phyloP scores from a whole-genome alignment of 83 land plant species.

The Picea mariana region DNA sequence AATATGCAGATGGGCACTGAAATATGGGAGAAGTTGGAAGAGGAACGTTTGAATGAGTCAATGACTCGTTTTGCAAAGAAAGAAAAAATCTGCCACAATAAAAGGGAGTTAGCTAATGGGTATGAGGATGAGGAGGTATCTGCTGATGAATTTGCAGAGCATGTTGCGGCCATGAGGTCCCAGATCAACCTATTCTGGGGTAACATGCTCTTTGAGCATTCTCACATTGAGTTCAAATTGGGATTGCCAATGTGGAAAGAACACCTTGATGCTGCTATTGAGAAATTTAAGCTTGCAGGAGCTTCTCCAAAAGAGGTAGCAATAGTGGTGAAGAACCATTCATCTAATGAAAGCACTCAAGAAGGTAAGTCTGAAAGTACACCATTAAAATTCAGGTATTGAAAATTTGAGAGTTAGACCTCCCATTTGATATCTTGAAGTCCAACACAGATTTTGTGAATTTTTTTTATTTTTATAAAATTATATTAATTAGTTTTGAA shows the following conservation, averaged over 20 bases:
- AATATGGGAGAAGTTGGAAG: conserved; percentile 70
- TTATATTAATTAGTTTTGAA: background rate
- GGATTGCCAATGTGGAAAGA: conserved; percentile 58
- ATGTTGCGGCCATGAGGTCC: conserved; percentile 54
- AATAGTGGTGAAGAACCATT: conserved; percentile 72
- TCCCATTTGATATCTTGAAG: background rate
- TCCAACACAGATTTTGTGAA: background rate
- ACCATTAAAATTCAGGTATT: background rate
- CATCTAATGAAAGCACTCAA: conserved; percentile 55
- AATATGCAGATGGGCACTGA: conserved; percentile 61
- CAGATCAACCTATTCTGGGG: conserved; percentile 74
- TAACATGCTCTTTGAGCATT: conserved; percentile 70
- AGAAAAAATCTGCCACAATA: conserved; percentile 28
- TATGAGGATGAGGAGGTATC: conserved; percentile 35
- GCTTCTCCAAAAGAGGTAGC: conserved; percentile 69
- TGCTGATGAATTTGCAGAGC: conserved; percentile 57
- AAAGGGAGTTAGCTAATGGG: conserved; percentile 35
- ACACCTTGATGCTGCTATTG: conserved; percentile 64
- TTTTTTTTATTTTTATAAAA: background rate
- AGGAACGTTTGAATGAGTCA: conserved; percentile 42
- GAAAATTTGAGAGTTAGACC: background rate
- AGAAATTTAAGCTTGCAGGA: conserved; percentile 69
- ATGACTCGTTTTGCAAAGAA: conserved; percentile 21
- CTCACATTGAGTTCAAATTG: conserved; percentile 61
- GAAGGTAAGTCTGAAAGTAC: conserved; percentile 48